Percentiles rank a stretch among this genome's conserved stretches.
Evolutionary conservation across 495 filamentous ascomycete species (phyloP).

Genomic region (Pseudomonodictys pantanalensis): DNA sequence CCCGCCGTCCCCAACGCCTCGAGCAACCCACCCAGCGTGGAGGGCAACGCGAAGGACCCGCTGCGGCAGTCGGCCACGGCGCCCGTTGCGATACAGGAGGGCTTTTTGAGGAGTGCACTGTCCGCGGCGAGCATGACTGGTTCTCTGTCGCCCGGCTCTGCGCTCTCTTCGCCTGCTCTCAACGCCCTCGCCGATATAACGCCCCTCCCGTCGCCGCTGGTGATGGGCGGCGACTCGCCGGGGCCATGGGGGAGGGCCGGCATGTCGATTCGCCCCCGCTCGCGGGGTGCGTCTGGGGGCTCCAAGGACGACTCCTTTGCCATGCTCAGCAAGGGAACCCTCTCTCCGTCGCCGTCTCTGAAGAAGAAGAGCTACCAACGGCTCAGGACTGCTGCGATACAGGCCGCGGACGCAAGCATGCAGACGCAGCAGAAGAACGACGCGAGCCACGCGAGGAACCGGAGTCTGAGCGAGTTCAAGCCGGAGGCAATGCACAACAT

Average conservation of each 20-base stretch:
- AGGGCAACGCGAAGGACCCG: slow-evolving; percentile 9
- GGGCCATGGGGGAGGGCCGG: slow-evolving; percentile 59
- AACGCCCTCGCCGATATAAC: slow-evolving; percentile 87
- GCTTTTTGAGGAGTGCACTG: slow-evolving; percentile 25
- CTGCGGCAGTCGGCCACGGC: slow-evolving; percentile 29
- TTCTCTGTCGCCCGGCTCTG: slow-evolving; percentile 60
- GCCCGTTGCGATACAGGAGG: slow-evolving; percentile 32
- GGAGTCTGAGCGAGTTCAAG: slow-evolving; percentile 84
- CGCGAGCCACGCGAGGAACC: slow-evolving; percentile 57
- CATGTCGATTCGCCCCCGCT: slow-evolving; percentile 41
- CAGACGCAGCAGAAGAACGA: slow-evolving; percentile 43
- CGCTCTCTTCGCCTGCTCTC: slow-evolving; percentile 66
- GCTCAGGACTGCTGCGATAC: slow-evolving; percentile 35
- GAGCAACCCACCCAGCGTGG: slow-evolving; percentile 20
- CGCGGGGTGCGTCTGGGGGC: slow-evolving; percentile 42
- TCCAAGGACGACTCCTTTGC: slow-evolving; percentile 22
- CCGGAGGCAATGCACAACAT: slow-evolving; percentile 66
- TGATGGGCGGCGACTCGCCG: slow-evolving; percentile 69
- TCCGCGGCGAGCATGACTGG: slow-evolving; percentile 41
- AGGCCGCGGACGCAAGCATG: slow-evolving; percentile 37
- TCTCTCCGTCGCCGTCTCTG: slow-evolving; percentile 30
- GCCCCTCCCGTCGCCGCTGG: slow-evolving; percentile 84
- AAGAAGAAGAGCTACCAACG: slow-evolving; percentile 36
- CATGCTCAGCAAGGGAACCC: slow-evolving; percentile 26
- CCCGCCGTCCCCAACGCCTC: neutral